phyloP scores from a whole-genome alignment of 306 rosid genomes.

The Albizia julibrissin region DNA sequence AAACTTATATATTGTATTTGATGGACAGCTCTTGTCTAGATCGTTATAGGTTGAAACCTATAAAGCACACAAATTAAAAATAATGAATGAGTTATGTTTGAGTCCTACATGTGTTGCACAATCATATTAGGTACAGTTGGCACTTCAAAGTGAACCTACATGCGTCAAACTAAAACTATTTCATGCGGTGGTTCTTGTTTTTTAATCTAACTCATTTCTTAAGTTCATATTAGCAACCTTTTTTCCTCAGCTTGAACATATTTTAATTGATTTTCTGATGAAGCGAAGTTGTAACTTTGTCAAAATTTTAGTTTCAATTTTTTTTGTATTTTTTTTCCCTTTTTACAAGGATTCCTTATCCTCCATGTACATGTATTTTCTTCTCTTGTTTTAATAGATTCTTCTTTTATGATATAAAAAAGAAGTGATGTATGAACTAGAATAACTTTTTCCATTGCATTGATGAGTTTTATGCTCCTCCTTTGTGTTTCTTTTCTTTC shows the following conservation, averaged over 20 bases:
- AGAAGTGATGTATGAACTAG: not conserved
- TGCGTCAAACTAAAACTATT: not conserved
- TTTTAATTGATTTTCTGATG: not conserved
- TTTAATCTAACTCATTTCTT: not conserved
- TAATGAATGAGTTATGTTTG: not conserved
- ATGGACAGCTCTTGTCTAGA: conserved; percentile 12
- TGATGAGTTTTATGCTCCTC: not conserved
- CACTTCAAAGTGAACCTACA: not conserved
- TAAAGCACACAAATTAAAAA: not conserved
- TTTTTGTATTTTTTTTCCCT: not conserved
- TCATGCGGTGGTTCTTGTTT: not conserved
- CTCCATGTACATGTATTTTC: not conserved
- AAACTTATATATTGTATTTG: not conserved
- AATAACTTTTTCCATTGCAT: not conserved
- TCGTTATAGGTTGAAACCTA: not conserved
- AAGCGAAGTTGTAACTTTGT: not conserved
- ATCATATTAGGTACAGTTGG: not conserved
- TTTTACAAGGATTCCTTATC: not conserved
- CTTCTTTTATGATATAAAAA: not conserved
- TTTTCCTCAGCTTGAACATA: not conserved
- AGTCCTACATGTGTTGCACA: not conserved
- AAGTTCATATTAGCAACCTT: too few relatives aligned
- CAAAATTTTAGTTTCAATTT: not conserved
- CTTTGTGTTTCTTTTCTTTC: not conserved
- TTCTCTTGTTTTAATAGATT: conserved; percentile 1